Conservation (phyloP, 169 alveolate species). For the Plasmodium cynomolgi region DNA sequence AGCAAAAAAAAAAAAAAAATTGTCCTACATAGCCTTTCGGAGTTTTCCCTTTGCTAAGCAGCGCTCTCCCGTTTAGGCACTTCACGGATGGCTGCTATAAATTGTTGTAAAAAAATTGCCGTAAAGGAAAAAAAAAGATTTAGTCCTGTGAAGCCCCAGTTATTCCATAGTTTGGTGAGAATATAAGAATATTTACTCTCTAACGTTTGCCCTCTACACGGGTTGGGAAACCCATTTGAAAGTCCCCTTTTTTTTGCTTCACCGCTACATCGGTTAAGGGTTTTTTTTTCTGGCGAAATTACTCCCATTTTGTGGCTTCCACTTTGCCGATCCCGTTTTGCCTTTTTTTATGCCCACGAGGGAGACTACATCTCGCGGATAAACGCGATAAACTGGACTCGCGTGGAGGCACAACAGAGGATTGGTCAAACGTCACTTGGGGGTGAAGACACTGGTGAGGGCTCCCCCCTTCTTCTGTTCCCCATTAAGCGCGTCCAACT, state of each 20-base stretch:
- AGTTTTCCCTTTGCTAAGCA: background rate
- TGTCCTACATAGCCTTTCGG: background rate
- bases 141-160: background rate
- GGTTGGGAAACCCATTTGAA: background rate
- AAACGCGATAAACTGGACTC: background rate
- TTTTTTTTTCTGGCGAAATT: background rate
- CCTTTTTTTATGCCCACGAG: background rate
- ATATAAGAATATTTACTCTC: background rate
- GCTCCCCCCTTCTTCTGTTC: background rate
- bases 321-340: background rate
- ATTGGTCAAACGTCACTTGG: background rate
- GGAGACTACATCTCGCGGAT: background rate
- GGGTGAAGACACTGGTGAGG: background rate
- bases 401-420: background rate
- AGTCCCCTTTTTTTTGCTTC: background rate
- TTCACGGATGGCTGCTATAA: background rate
- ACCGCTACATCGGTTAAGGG: background rate
- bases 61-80: background rate
- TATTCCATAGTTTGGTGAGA: background rate
- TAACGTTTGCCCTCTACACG: background rate
- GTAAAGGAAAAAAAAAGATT: background rate
- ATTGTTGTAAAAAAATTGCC: background rate
- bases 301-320: background rate
- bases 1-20: background rate
- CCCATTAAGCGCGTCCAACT: background rate